Evolutionary conservation across 306 rosid species (phyloP), one percentile per base, ranked within the genome.

Genomic region (Abrus pulchellus): DNA sequence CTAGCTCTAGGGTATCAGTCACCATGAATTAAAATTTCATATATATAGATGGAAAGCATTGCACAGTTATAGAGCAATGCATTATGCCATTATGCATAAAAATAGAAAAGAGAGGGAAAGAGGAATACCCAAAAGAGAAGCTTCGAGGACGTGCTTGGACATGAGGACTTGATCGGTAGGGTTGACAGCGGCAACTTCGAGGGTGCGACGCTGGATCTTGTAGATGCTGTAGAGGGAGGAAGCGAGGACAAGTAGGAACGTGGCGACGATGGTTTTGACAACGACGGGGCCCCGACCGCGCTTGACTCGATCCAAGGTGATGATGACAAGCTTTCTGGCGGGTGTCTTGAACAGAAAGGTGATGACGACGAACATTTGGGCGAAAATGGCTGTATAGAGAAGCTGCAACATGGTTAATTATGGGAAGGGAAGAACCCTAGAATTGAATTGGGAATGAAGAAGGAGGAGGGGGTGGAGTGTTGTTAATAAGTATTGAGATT

Each of bases 111-210:
- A 38, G 6, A 61, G 61, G 2, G 44, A 11, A 29, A 45, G 14
- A 30, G 4, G 30, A 66, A 44, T 91, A 94, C 99, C 99, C 88
- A 89, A 72, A 30, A 91, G 94, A 86, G 99, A 91, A 77, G 92
- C 91, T 82, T 93, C 92, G 3, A 94, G 95, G 77, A 90, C 44
- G 85, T 84, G 89, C 66, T 86, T 79, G 55, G 92, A 87, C 89
- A 91, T 40, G 12, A 94, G 95, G 67, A 93, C 88, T 86, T 94
- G 94, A 10, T 94, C 97, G 14, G 97, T 94, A 41, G 97, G 93
- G 71, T 90, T 88, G 43, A 83, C 78, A 59, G 30, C n/a, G 54
- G 88, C 89, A 30, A 7, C 30, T 7, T 91, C 90, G 34, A 43
- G 12, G 28, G 52, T 80, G 0, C 94, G 94, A 7, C 44, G 63